Evolutionary conservation across 2,329 filamentous ascomycete species (phyloP).

Genomic region (Juglanconis oblonga): DNA sequence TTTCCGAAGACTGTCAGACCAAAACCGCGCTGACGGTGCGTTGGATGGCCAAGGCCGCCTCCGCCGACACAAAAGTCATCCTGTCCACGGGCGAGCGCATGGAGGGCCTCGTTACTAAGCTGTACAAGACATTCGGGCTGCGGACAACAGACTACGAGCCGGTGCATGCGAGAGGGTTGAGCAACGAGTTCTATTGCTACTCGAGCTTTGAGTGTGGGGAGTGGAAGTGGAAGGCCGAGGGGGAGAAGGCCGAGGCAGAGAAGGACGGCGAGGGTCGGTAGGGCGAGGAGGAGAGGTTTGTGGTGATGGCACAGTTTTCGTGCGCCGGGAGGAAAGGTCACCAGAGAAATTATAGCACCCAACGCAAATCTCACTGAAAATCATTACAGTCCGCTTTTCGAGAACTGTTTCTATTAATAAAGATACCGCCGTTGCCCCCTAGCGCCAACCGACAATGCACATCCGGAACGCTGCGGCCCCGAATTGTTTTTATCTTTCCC

Average conservation of each 20-base stretch:
- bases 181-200: conserved; percentile 80
- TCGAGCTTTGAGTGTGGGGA: conserved; percentile 68
- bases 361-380: too few species aligned
- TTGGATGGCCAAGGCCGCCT: conserved; percentile 59
- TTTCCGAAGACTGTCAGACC: conserved; percentile 77
- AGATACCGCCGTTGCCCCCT: background rate
- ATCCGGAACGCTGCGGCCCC: background rate
- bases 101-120: conserved; percentile 58
- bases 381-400: background rate
- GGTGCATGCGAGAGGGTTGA: conserved; percentile 67
- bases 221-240: conserved; percentile 42
- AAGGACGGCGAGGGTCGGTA: conserved; percentile 11
- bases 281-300: background rate
- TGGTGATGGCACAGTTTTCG: too few species aligned
- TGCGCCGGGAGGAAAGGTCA: too few species aligned
- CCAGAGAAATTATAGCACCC: too few species aligned
- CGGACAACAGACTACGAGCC: conserved; percentile 67
- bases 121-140: conserved; percentile 65
- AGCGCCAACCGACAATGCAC: conserved; percentile 3
- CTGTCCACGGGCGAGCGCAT: conserved; percentile 78
- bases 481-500: conserved; percentile 1
- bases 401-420: background rate
- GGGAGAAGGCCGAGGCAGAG: background rate
- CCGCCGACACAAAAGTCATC: conserved; percentile 43
- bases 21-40: conserved; percentile 74